Evolutionary conservation across 148 eudicot genomes (phyloP).

Genomic region (Cornus kousa): DNA sequence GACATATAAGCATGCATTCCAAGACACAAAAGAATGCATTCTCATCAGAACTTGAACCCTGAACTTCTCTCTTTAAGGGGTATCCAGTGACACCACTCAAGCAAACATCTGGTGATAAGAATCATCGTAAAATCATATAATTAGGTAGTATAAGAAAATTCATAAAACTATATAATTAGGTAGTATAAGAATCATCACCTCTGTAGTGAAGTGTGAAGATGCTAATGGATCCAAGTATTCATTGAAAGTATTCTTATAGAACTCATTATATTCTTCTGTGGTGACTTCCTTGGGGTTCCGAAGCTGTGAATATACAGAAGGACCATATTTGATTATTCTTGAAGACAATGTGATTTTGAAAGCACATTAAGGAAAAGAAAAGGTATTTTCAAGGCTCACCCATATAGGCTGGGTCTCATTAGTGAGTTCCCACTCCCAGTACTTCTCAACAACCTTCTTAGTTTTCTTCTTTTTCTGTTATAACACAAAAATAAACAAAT

Average conservation of each 20-base stretch:
- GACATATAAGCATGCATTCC: too few relatives aligned
- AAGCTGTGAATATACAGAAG: slow-evolving; percentile 43
- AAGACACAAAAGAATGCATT: too few relatives aligned
- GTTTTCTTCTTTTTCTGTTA: slow-evolving; percentile 90
- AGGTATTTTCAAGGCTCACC: slow-evolving; percentile 43
- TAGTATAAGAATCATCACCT: slow-evolving; percentile 43
- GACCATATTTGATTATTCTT: neutral
- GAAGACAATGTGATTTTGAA: neutral
- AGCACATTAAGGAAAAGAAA: slow-evolving; percentile 4
- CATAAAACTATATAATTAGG: neutral
- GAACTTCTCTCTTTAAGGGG: too few relatives aligned
- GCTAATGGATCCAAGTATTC: slow-evolving; percentile 94
- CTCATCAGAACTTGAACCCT: too few relatives aligned
- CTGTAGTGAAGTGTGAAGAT: slow-evolving; percentile 94
- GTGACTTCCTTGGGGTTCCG: slow-evolving; percentile 92
- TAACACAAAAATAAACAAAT: neutral
- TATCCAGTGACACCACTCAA: too few relatives aligned
- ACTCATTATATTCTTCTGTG: slow-evolving; percentile 87
- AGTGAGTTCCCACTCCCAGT: slow-evolving; percentile 95
- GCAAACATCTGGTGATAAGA: too few relatives aligned
- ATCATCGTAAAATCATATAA: too few relatives aligned
- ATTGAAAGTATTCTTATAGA: slow-evolving; percentile 81
- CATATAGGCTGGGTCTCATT: slow-evolving; percentile 99
- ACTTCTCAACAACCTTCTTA: slow-evolving; percentile 89
- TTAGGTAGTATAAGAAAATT: neutral